Percentiles rank a stretch among this genome's conserved stretches.
Evolutionary conservation across 768 basidiomycete genomes (phyloP).

Genomic region (Lactarius hengduanensis): DNA sequence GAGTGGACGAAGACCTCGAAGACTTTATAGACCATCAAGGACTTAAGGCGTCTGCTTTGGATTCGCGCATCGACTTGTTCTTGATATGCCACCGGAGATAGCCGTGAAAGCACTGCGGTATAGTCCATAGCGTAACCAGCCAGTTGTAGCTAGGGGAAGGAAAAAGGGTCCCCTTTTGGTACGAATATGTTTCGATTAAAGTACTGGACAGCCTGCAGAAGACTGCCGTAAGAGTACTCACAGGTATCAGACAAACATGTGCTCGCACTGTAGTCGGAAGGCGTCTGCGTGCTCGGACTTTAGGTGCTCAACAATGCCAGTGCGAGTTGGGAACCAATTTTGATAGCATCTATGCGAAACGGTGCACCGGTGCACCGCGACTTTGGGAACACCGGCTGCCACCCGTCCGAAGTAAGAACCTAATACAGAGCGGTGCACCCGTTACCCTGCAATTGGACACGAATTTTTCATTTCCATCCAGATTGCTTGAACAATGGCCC

Average conservation of each 20-base stretch:
- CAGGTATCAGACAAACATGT: neutral
- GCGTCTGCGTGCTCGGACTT: neutral
- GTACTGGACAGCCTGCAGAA: neutral
- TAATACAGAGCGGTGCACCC: neutral
- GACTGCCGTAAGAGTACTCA: neutral
- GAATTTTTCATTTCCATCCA: neutral
- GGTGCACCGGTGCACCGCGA: neutral
- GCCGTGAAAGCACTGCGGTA: neutral
- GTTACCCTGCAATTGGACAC: neutral
- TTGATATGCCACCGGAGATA: neutral
- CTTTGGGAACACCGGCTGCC: neutral
- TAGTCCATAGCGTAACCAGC: slow-evolving; percentile 7
- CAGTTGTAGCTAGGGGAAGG: neutral
- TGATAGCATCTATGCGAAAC: neutral
- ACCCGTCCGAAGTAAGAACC: neutral
- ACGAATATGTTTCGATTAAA: neutral
- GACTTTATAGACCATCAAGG: slow-evolving; percentile 6
- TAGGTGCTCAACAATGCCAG: neutral
- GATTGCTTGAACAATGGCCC: neutral
- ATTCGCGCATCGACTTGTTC: neutral
- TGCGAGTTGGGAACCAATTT: neutral
- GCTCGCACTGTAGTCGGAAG: neutral
- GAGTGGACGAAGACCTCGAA: neutral
- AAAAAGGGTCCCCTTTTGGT: no score
- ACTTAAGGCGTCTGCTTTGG: neutral